Evolutionary conservation across 495 filamentous ascomycete genomes (phyloP), one percentile per base, ranked within the genome.

Genomic region (Hypoxylon cercidicola): DNA sequence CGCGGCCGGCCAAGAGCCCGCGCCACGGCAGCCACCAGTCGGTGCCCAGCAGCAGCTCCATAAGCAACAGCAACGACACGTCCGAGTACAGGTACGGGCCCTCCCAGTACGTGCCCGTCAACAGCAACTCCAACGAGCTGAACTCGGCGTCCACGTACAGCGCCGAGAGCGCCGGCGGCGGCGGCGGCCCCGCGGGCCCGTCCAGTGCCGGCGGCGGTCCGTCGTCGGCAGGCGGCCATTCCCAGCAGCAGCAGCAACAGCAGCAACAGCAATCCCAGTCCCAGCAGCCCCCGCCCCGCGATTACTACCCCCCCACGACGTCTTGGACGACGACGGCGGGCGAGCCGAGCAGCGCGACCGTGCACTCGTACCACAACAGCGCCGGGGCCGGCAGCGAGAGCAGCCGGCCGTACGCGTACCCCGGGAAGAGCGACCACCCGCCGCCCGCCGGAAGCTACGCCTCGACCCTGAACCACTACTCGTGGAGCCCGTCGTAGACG

Each of bases 1-100:
- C 82, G 12, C 78, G 83, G 12, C 83, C 83, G 15, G 70, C 81
- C 43, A 86, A 86, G 66, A 82, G 77, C 52, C 81, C 83, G 8
- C 75, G 83, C 15, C 82, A 84, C 62, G 74, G 72, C n/a, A 78
- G 74, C 70, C 79, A 78, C 72, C 80, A 75, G 62, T 81, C 80
- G 13, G 69, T 78, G 13, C 75, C 75, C 46, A 75, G 71, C 37
- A 63, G 69, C 39, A 73, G 74, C 55, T 81, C 79, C 19, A 74
- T 81, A 39, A 74, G 73, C 19, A 78, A 77, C 64, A 75, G 66
- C 30, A 81, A 79, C 53, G 76, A 79, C 20, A 58, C 73, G n/a
- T 72, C 75, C 54, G 81, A 83, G 51, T 82, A 83, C 58, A 75
- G 80, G 30, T 83, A 83, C 63, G 80, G 78, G 1, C 78, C 79